These are phyloP conservation scores for Pythium vanterpoolii DNA, from an alignment of 352 stramenopile species.

Conservation along the genomic window DNA sequence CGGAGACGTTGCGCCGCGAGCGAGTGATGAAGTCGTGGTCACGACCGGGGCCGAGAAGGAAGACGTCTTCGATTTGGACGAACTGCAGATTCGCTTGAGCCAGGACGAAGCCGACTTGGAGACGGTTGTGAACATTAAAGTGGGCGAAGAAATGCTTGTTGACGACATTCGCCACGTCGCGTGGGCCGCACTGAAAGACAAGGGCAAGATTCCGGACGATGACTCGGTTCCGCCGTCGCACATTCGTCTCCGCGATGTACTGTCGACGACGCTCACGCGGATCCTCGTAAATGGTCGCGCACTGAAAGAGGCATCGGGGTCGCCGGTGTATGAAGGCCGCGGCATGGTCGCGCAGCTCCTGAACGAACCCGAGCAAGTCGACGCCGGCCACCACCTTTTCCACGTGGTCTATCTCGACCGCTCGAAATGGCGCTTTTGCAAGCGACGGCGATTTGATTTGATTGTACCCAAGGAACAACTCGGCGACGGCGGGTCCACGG, in stretches of 20 bases:
- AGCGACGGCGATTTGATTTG: slow-evolving; percentile 50
- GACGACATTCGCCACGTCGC: slow-evolving; percentile 62
- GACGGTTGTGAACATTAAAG: slow-evolving; percentile 59
- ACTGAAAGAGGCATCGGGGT: slow-evolving; percentile 57
- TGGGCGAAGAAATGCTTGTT: slow-evolving; percentile 73
- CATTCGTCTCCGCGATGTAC: slow-evolving; percentile 64
- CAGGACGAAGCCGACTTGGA: slow-evolving; percentile 55
- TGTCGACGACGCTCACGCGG: slow-evolving; percentile 60
- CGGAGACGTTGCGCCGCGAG: not conserved
- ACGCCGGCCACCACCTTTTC: slow-evolving; percentile 51
- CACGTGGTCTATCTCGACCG: slow-evolving; percentile 73
- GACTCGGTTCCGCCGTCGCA: slow-evolving; percentile 29
- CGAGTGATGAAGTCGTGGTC: slow-evolving; percentile 10
- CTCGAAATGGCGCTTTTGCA: slow-evolving; percentile 57
- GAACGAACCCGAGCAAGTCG: slow-evolving; percentile 38
- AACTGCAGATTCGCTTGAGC: slow-evolving; percentile 46
- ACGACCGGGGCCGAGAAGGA: slow-evolving; percentile 26
- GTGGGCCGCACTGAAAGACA: slow-evolving; percentile 42
- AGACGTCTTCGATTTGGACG: slow-evolving; percentile 54
- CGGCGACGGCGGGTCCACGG: slow-evolving; percentile 25
- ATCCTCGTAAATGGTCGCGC: slow-evolving; percentile 61
- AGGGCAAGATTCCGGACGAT: slow-evolving; percentile 31
- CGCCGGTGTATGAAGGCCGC: slow-evolving; percentile 76
- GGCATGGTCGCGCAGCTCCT: slow-evolving; percentile 75
- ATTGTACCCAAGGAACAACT: slow-evolving; percentile 38